A percentile compares a stretch with the other conserved stretches of the same genome.
phyloP scores from a whole-genome alignment of 2,329 filamentous ascomycete species.

The Diaporthe citrichinensis region DNA sequence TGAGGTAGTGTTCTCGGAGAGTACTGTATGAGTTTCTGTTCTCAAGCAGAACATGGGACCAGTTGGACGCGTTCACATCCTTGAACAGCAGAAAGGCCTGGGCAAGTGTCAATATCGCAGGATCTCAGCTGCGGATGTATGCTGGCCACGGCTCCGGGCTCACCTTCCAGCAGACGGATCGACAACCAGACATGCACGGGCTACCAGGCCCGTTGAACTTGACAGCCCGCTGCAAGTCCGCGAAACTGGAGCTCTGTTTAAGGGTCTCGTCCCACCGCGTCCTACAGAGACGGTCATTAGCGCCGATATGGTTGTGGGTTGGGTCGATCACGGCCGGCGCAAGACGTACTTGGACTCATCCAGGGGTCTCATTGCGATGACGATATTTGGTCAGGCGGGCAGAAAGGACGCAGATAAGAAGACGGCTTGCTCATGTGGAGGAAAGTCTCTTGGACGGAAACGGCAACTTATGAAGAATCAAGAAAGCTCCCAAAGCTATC shows the following conservation, averaged over 20 bases:
- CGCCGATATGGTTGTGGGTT: conserved; percentile 10
- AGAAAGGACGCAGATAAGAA: conserved; percentile 1
- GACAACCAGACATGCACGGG: conserved; percentile 79
- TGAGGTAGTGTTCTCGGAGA: conserved; percentile 80
- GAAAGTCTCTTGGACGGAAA: conserved; percentile 11
- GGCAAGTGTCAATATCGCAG: conserved; percentile 39
- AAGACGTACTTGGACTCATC: conserved; percentile 64
- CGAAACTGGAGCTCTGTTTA: conserved; percentile 68
- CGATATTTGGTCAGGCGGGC: conserved; percentile 25
- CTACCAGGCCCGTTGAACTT: conserved; percentile 70
- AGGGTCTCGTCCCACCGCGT: conserved; percentile 78
- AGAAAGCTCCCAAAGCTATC: not conserved
- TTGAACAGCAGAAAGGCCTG: conserved; percentile 87
- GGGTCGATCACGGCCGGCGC: not conserved
- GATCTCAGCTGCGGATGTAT: not conserved
- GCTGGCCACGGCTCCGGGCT: not conserved
- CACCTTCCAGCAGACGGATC: conserved; percentile 91
- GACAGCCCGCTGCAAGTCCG: conserved; percentile 75
- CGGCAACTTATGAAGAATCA: conserved; percentile 28
- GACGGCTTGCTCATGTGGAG: conserved; percentile 10
- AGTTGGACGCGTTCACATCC: conserved; percentile 73
- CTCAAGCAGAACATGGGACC: conserved; percentile 77
- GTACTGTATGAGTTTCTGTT: conserved; percentile 82
- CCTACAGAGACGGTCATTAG: conserved; percentile 55
- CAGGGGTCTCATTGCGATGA: conserved; percentile 64